Conservation (phyloP, 768 basidiomycete genomes). For the Boletus barrowsii region DNA sequence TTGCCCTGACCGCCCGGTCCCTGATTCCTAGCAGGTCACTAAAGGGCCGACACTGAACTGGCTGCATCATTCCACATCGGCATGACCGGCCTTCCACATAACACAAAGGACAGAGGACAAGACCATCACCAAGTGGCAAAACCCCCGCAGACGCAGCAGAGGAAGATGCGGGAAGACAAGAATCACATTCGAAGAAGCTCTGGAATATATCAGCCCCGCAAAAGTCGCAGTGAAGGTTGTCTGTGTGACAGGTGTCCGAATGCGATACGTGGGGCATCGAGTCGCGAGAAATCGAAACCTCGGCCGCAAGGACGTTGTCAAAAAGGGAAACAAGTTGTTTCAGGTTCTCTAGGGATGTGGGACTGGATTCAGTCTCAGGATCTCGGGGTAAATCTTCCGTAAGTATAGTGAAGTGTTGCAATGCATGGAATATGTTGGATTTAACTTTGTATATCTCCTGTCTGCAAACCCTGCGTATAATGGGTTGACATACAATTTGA, state of each 20-base stretch:
- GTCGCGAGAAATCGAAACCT: constrained; percentile 40
- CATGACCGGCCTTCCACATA: constrained; percentile 80
- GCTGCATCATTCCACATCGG: constrained; percentile 55
- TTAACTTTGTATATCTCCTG: constrained; percentile 75
- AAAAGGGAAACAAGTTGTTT: constrained; percentile 43
- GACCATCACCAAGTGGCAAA: constrained; percentile 38
- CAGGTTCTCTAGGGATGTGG: constrained; percentile 22
- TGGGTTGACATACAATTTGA: background rate
- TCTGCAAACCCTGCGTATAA: constrained; percentile 64
- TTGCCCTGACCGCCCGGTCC: constrained; percentile 34
- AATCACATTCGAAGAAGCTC: constrained; percentile 69
- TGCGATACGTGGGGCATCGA: constrained; percentile 31
- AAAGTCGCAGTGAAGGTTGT: constrained; percentile 63
- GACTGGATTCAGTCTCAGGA: background rate
- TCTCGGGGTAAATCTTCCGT: constrained; percentile 6
- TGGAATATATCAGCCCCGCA: constrained; percentile 82
- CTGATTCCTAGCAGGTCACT: constrained; percentile 42
- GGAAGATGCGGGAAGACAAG: constrained; percentile 37
- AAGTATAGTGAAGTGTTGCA: constrained; percentile 36
- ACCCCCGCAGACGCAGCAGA: constrained; percentile 11
- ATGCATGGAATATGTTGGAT: constrained; percentile 54
- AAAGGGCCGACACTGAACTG: constrained; percentile 56
- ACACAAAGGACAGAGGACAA: constrained; percentile 65
- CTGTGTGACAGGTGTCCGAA: constrained; percentile 15
- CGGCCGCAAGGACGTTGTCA: constrained; percentile 45